Evolutionary conservation across 1,284 basidiomycete species (phyloP), one percentile per base, ranked within the genome.

Genomic region (Somion occarium): DNA sequence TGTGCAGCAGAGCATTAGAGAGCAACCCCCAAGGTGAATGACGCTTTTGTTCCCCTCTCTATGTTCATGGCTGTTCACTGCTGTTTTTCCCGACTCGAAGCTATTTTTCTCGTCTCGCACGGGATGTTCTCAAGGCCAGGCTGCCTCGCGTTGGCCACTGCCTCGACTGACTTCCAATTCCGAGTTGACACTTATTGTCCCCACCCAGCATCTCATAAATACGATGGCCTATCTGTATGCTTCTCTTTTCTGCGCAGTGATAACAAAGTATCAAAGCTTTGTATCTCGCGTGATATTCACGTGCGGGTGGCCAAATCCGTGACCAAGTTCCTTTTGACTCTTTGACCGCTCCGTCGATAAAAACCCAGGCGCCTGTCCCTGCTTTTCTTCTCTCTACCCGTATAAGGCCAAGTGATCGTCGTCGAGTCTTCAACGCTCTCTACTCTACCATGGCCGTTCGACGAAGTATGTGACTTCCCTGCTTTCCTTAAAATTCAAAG

Each of bases 281-380:
- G 51, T 56, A 48, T 50, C 52, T 62, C 63, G 65, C 63, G 64
- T 67, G 63, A 54, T 56, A 52, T 51, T 59, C 65, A 67, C 64
- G 64, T 66, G 64, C 58, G 53, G 49, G 49, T 58, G 18, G 43
- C 54, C 56, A 53, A 30, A 56, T 60, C 59, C 56, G 62, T 66
- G n/a, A 55, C 59, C 60, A 58, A 52, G 55, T 51, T 51, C 43
- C 51, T 59, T 53, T 59, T 56, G 55, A 47, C 41, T 56, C 58
- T 60, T 59, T 60, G 54, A 52, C 53, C 59, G 50, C 54, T 50
- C 56, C 56, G 51, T 46, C 57, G 56, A 60, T 65, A 64, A 62
- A 64, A 64, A 58, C 51, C 55, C 59, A 60, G 51, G 57, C 61
- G 59, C 59, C 46, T 25, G 20, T 44, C 9, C 39, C 23, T 3